Evolutionary conservation across 1,284 basidiomycete species (phyloP), one percentile per base, ranked within the genome.

Genomic region (Pisolithus thermaeus): DNA sequence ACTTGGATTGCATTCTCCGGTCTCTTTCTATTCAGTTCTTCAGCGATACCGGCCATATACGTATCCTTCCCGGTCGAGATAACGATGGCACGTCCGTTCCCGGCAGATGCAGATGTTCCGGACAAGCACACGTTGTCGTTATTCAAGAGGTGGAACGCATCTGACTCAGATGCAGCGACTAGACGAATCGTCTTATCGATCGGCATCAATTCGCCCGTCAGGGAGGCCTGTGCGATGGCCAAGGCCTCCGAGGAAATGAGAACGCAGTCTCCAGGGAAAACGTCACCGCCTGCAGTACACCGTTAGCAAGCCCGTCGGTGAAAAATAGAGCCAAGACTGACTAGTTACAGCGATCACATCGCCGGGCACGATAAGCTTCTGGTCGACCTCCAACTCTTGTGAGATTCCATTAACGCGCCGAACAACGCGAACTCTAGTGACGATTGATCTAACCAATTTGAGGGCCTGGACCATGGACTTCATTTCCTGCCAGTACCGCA

Each of bases 401-500:
- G 61, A 4, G 52, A 58, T 36, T 53, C 43, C 12, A 57, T 25
- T 41, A 7, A 41, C 52, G 9, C 52, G 47, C 49, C 63, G 67
- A 55, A 65, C 42, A 7, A 69, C 63, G 35, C 67, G 66, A 48
- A 68, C 55, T 7, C 64, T 66, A 4, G 67, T 65, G 25, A 63
- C 61, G 9, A 65, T 69, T 5, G 63, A 65, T 55, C 53, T 65
- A 49, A 67, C 59, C 25, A 65, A 47, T 36, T 68, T 68, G 49
- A 65, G 64, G 36, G 63, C 63, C 46, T 65, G 63, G 14, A 65
- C 59, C 62, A 64, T 65, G 23, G 63, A 65, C 50, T 57, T 65
- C 32, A 68, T 35, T 28, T 65, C 63, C 53, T 65, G 63, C 63
- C 63, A 65, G 42, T 67, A 65, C 64, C 63, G 64, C 44, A 65